These are phyloP conservation scores for Orbilia oligospora DNA, from an alignment of 2,329 filamentous ascomycete genomes.

Conservation along the genomic window DNA sequence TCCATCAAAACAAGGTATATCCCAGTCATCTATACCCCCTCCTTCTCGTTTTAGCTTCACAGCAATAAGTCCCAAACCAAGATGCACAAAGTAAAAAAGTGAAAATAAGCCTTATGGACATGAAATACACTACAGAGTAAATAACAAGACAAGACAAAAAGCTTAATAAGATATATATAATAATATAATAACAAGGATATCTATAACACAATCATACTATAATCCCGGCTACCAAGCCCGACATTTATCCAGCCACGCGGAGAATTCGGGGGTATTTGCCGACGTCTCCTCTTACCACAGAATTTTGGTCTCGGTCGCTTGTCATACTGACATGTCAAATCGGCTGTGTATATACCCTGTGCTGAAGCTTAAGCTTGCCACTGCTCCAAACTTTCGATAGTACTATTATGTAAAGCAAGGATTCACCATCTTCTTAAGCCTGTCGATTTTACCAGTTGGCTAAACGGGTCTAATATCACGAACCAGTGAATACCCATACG, in stretches of 20 bases:
- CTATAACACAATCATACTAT: neutral
- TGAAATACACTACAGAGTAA: too few species aligned
- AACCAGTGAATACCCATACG: neutral
- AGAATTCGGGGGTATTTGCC: slow-evolving; percentile 34
- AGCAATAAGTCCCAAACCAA: too few species aligned
- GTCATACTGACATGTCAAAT: neutral
- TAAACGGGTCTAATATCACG: slow-evolving; percentile 40
- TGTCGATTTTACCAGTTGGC: slow-evolving; percentile 13
- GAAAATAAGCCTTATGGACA: neutral
- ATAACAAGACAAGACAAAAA: too few species aligned
- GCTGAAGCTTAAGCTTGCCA: too few species aligned
- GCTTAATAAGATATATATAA: too few species aligned
- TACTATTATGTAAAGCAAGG: too few species aligned
- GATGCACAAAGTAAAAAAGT: too few species aligned
- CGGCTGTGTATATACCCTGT: neutral
- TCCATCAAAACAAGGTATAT: neutral
- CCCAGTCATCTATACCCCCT: neutral
- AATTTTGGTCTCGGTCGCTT: neutral
- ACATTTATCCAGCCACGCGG: slow-evolving; percentile 49
- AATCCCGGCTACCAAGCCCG: slow-evolving; percentile 22
- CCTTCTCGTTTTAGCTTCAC: neutral
- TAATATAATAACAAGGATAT: neutral
- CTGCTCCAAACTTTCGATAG: too few species aligned
- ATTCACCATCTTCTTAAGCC: too few species aligned
- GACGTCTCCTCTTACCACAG: slow-evolving; percentile 1